These are phyloP conservation scores for Penicillium freii DNA, from an alignment of 2,329 filamentous ascomycete genomes.

Conservation along the genomic window DNA sequence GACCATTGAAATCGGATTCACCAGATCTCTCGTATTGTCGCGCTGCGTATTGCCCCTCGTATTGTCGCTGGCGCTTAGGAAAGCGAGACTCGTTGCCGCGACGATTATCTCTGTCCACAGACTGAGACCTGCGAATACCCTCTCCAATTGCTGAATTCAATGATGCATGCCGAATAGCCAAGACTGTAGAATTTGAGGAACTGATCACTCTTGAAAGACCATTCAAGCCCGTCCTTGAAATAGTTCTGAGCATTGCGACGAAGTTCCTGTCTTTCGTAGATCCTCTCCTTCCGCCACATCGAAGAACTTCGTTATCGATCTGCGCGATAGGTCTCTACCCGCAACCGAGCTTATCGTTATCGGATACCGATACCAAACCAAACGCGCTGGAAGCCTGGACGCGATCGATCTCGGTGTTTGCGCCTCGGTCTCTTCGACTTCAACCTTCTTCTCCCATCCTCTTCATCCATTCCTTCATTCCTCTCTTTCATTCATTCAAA, in stretches of 20 bases:
- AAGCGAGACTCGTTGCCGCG: conserved; percentile 1
- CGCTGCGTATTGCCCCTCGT: not conserved
- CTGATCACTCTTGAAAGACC: not conserved
- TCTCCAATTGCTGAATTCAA: conserved; percentile 68
- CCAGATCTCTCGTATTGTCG: conserved; percentile 2
- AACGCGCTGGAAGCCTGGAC: not conserved
- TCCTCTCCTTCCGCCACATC: not conserved
- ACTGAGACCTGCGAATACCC: conserved; percentile 56
- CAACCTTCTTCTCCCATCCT: not conserved
- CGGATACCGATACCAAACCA: not conserved
- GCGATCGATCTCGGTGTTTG: not conserved
- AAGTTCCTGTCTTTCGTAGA: not conserved
- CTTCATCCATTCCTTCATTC: not conserved
- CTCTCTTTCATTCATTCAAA: not conserved
- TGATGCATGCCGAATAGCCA: conserved; percentile 50
- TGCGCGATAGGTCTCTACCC: not conserved
- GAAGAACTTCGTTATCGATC: not conserved
- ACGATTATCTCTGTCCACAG: conserved; percentile 8
- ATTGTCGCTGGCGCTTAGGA: not conserved
- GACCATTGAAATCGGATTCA: not conserved
- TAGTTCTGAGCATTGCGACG: conserved; percentile 12
- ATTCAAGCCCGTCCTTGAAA: not conserved
- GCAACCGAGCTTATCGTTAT: conserved; percentile 5
- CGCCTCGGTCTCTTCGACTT: not conserved
- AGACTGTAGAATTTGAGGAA: conserved; percentile 2